Percentiles rank a stretch among this genome's conserved stretches.
Evolutionary conservation across 306 rosid genomes (phyloP).

Genomic region (Lathyrus sativus): DNA sequence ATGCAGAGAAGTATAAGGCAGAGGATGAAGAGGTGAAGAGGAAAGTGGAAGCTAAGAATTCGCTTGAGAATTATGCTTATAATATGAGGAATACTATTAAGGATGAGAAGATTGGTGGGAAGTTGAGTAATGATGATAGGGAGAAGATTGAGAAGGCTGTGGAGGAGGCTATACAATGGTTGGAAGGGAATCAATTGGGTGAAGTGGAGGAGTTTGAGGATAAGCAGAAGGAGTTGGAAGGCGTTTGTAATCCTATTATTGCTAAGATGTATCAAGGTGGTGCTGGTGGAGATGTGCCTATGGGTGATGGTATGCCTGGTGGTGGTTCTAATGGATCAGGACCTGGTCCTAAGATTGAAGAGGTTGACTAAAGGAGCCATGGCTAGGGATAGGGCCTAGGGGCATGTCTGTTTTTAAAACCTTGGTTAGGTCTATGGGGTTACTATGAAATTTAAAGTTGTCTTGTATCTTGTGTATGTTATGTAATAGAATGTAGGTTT

Average conservation of each 20-base stretch:
- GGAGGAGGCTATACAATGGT: conserved; percentile 66
- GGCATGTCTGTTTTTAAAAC: background rate
- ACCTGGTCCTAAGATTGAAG: conserved; percentile 87
- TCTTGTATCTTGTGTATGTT: background rate
- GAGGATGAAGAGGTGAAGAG: conserved; percentile 90
- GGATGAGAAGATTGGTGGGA: conserved; percentile 72
- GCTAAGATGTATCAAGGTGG: conserved; percentile 72
- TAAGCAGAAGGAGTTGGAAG: conserved; percentile 76
- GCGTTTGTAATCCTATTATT: conserved; percentile 71
- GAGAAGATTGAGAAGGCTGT: conserved; percentile 73
- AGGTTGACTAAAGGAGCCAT: conserved; percentile 52
- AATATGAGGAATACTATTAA: conserved; percentile 78
- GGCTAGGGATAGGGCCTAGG: background rate
- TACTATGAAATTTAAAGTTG: background rate
- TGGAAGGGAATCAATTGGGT: conserved; percentile 77
- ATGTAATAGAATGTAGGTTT: background rate
- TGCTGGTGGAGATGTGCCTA: conserved; percentile 41
- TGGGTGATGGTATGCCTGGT: conserved; percentile 42
- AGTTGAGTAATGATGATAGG: conserved; percentile 56
- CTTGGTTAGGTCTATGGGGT: background rate
- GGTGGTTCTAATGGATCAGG: conserved; percentile 48
- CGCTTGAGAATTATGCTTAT: conserved; percentile 80
- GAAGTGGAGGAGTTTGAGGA: conserved; percentile 86
- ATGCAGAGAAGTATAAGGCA: conserved; percentile 78
- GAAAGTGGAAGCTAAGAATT: conserved; percentile 83